Evolutionary conservation across 768 basidiomycete genomes (phyloP), one percentile per base, ranked within the genome.

Genomic region (Imleria badia): DNA sequence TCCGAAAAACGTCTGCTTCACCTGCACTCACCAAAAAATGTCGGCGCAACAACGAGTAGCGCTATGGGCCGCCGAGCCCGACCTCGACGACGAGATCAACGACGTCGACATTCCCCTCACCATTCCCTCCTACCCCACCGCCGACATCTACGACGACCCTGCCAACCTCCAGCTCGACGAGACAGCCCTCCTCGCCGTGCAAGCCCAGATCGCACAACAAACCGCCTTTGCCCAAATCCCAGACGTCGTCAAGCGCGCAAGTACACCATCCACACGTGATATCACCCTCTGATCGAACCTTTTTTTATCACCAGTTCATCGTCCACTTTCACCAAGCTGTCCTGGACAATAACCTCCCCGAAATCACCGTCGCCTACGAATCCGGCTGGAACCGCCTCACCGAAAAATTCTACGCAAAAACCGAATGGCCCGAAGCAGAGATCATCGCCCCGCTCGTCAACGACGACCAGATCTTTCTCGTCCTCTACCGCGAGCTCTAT

Each of bases 401-500:
- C 0, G 92, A 97, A 77, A 94, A 95, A 76, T 94, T 89, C 76
- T 99, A 97, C 66, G 72, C 92, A 7, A 91, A 89, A 70, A 86
- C 85, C 3, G 96, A 99, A 70, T 98, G 96, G 96, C 96, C 96
- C 1, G 94, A 98, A 69, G 94, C 94, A 7, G 96, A 99, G 75
- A 75, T 93, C 56, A 93, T 99, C 65, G 89, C 94, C 6, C 94
- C 94, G 6, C 78, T 99, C 59, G 94, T 98, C 52, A 88, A 94
- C 66, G 92, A 97, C 71, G 93, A 98, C 72, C 91, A 90, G 51
- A 89, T 98, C 50, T 99, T 99, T 78, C 80, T 98, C 39, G 94
- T 96, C 52, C 84, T 99, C 15, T 98, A 99, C 73, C 89, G 95
- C 61, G 95, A 98, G 70, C 82, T 97, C 12, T 94, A 94, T 73